These are phyloP conservation scores for Apiospora phragmitis DNA, from an alignment of 2,329 filamentous ascomycete species.

Conservation along the genomic window DNA sequence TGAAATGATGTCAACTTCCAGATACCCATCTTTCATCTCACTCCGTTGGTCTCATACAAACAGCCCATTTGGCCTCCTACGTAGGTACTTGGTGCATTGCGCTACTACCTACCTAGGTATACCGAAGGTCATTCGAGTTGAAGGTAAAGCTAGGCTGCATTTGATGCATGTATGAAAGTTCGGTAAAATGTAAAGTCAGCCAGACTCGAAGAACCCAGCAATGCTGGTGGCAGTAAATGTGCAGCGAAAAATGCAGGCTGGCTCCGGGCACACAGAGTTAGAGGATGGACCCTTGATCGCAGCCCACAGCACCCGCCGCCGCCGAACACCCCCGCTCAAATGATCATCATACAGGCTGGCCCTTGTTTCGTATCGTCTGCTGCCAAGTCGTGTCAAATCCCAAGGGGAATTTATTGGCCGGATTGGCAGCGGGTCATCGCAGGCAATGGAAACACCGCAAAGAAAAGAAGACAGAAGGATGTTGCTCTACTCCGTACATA, in stretches of 20 bases:
- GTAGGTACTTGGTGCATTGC: neutral
- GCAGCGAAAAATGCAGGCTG: neutral
- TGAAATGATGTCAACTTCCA: neutral
- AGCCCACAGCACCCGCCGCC: neutral
- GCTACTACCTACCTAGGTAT: neutral
- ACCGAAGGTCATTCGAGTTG: neutral
- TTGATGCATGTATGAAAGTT: neutral
- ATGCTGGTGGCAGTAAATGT: neutral
- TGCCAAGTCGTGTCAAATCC: neutral
- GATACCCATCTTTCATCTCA: too few species aligned
- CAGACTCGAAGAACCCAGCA: neutral
- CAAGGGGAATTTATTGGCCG: neutral
- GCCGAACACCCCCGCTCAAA: neutral
- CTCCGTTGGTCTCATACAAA: neutral
- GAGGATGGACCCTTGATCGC: neutral
- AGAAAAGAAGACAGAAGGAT: neutral
- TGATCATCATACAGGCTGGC: conserved; percentile 3
- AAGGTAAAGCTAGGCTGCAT: neutral
- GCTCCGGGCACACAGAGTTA: neutral
- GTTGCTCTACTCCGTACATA: neutral
- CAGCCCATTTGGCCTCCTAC: neutral
- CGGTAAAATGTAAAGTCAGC: neutral
- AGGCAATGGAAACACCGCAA: neutral
- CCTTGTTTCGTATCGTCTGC: neutral
- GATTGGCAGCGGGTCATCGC: neutral